Base-by-base conservation (phyloP, 2,329 filamentous ascomycete species). In the Massarina eburnea region DNA sequence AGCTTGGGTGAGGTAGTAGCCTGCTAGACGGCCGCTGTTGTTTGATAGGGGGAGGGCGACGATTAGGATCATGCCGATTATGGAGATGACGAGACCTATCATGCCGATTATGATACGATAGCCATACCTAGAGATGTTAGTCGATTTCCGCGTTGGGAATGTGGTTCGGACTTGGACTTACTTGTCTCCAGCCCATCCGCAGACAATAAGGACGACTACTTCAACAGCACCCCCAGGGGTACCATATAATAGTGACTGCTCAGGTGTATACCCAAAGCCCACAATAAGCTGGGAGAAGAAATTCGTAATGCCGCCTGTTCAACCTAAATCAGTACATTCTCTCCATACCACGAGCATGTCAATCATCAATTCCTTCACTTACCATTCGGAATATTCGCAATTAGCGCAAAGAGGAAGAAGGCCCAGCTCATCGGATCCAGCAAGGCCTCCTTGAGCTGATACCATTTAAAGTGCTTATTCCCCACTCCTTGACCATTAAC, bases 401-500 rank as follows among this genome's bases (percentile, higher is more conserved):
- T 70, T 6, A 83, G 56, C 1, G 80, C 79, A 57, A 77, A 82
- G 51, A 82, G 76, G 41, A 80, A 76, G 59, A 83, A 82, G 0
- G 79, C 78, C 81, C 81, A 84, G 1, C 79, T 78, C 65, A 83
- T 69, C 0, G 80, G 81, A 52, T 84, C 81, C 3, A 72, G 46
- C 6, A 84, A 57, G 0, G 81, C 79, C 54, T 84, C 81, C 14
- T 79, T 73, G 1, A 86, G 73, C 51, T 94, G 89, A 18, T 80
- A 76, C 71, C 78, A 75, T 52, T 86, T 86, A 68, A 85, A 88
- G 50, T 86, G 78, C 52, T 83, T 83, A 49, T 82, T 86, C 1
- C 84, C 85, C 14, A 88, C 84, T 0, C 88, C 88, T 48, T 88
- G 88, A 62, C 89, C 83, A 57, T 92, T 92, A 18, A 82, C 76